Evolutionary conservation across 2,329 filamentous ascomycete genomes (phyloP), one percentile per base, ranked within the genome.

Genomic region (Nothophaeocryptopus gaeumannii): DNA sequence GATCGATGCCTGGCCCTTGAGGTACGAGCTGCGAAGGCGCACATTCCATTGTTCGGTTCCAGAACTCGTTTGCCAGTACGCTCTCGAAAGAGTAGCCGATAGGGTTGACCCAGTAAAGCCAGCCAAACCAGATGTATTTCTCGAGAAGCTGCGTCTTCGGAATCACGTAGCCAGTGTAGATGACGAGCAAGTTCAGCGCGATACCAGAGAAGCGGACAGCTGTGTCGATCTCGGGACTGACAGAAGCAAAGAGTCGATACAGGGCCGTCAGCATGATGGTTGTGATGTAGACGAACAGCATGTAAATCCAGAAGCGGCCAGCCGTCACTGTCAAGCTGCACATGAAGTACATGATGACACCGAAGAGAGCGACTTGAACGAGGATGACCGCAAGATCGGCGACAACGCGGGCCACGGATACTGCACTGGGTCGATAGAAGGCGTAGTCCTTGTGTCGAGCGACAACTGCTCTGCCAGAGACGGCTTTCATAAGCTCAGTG

Each of bases 401-500:
- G 3, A 86, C 64, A 2, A 85, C 79, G 49, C 82, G 75, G 60
- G 74, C 86, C 71, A 80, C 74, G 3, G 74, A 75, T 40, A 86
- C 81, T 33, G 84, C 83, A 32, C 81, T 83, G 0, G 84, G 84
- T n/a, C 82, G 76, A 61, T 86, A 86, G 66, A 86, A 86, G 1
- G 82, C 83, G 61, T 85, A 87, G 31, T 83, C 79, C 41, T 80
- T 78, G 60, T 87, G 84, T 34, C 83, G 82, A 68, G 72, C 85
- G 55, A 79, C 89, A 13, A 93, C 83, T 0, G 77, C 77, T 47
- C 88, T 78, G 5, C 88, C 85, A 43, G 80, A 80, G 8, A 92
- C 84, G 38, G 86, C 87, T 56, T 85, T 85, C 78, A 88, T 89
- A 46, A 91, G 75, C 66, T 95, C 88, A 0, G 84, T 82, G 40